Percentiles rank a stretch among this genome's conserved stretches.
phyloP scores from a whole-genome alignment of 805 yeast genomes.

The Saturnispora gosingensis region DNA sequence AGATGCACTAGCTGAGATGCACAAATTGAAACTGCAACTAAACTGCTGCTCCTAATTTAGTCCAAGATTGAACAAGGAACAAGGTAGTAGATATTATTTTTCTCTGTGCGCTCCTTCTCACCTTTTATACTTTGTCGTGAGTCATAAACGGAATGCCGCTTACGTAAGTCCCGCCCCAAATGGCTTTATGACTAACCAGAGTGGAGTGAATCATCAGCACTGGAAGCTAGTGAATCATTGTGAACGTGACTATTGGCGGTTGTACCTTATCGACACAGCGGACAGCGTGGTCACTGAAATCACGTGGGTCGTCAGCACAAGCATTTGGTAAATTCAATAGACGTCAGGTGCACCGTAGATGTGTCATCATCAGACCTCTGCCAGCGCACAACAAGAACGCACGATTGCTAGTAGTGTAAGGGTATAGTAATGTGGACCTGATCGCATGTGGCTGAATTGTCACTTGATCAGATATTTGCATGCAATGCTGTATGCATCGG shows the following conservation, averaged over 20 bases:
- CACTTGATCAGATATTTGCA: no score
- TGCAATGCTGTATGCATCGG: no score
- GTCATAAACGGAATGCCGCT: constrained; percentile 1
- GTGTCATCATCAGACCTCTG: no score
- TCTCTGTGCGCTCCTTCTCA: background rate
- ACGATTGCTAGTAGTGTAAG: no score
- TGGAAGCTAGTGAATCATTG: background rate
- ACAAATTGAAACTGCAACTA: background rate
- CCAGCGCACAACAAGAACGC: no score
- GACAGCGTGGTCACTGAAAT: background rate
- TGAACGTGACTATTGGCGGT: background rate
- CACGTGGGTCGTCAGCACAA: no score
- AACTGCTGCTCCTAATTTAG: background rate
- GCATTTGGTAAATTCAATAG: no score
- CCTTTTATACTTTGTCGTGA: background rate
- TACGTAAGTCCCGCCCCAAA: background rate
- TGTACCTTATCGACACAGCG: background rate
- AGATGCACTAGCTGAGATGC: background rate
- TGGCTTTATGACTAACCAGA: background rate
- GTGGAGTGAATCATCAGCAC: background rate
- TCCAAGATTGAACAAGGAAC: background rate
- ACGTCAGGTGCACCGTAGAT: no score
- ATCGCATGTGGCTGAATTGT: no score
- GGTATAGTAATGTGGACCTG: no score
- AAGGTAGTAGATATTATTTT: no score